Base-by-base conservation (phyloP, 139 green algal genomes). In the Picochlorum sp. region DNA sequence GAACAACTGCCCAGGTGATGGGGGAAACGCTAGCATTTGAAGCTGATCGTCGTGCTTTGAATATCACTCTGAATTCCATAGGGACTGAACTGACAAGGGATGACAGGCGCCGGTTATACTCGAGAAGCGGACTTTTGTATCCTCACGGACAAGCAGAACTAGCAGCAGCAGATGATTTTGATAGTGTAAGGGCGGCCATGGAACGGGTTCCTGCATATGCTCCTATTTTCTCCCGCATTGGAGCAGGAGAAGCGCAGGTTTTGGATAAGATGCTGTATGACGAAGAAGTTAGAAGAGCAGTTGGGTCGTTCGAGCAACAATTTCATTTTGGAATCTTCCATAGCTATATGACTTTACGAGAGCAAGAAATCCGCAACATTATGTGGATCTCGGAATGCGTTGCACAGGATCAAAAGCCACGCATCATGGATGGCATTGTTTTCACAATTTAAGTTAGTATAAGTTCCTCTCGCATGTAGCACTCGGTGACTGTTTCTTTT, bases 61-160 rank as follows among this genome's bases (percentile, higher is more conserved):
- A 95, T 81, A 98, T 99, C 73, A 99, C 93, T 2, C 78, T 99
- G 37, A 98, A 98, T 85, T 86, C 69, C 20, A 94, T 98, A 29
- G 90, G 90, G 36, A 96, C 89, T 0, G 91, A 98, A 74, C 79
- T 98, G 25, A 96, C 91, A 5, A 82, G 91, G 12, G 91, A 98
- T 62, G 91, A 97, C 74, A 77, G 89, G 40, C 80, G 85, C 57
- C 91, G 90, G 73, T 77, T 98, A 36, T 98, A 96, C 81, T 88
- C 80, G 68, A 89, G 93, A 67, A 94, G 97, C 67, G 91, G 91
- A 0, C 72, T 94, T 35, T 78, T 98, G 50, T 92, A 95, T 80
- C 91, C 82, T 3, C 80, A 94, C 33, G 83, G 87, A n/a, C 89
- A 97, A 68, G 73, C 84, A 37, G 91, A 96, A 75, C 80, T 98